Percentiles rank a stretch among this genome's conserved stretches.
These are phyloP conservation scores for Pleochaeta shiraiana DNA, from an alignment of 2,329 filamentous ascomycete species.

Conservation along the genomic window DNA sequence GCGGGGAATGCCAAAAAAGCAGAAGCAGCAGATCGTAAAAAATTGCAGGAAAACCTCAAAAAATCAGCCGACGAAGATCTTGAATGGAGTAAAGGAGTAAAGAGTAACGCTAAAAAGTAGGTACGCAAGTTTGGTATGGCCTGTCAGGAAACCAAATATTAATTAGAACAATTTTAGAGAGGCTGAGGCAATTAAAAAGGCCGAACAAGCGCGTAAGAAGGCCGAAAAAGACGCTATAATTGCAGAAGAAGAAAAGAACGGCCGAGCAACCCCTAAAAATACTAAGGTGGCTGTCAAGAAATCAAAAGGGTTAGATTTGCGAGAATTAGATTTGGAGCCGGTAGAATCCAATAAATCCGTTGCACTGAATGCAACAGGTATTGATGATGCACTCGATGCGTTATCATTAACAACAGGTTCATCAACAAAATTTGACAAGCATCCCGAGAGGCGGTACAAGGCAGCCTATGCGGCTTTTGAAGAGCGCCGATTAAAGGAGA, in stretches of 20 bases:
- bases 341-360: conserved; percentile 21
- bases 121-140: too few relatives aligned
- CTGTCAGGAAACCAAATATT: too few relatives aligned
- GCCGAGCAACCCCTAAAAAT: conserved; percentile 45
- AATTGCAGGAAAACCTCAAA: conserved; percentile 45
- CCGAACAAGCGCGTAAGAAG: conserved; percentile 68
- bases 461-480: conserved; percentile 70
- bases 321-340: conserved; percentile 43
- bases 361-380: conserved; percentile 61
- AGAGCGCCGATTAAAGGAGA: conserved; percentile 60
- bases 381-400: conserved; percentile 85
- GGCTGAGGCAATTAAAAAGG: conserved; percentile 63
- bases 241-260: conserved; percentile 67
- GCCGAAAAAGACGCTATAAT: conserved; percentile 72
- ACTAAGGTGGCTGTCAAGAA: conserved; percentile 47
- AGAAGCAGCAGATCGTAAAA: conserved; percentile 62
- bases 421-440: conserved; percentile 58
- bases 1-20: conserved; percentile 84
- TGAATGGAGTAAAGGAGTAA: conserved; percentile 71
- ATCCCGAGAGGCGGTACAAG: conserved; percentile 73
- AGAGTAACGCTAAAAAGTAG: conserved; percentile 73
- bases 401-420: conserved; percentile 39
- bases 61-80: conserved; percentile 44
- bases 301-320: conserved; percentile 46
- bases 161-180: conserved; percentile 32